Conservation (phyloP, 2,329 filamentous ascomycete species). For the Nigrograna mackinnonii region DNA sequence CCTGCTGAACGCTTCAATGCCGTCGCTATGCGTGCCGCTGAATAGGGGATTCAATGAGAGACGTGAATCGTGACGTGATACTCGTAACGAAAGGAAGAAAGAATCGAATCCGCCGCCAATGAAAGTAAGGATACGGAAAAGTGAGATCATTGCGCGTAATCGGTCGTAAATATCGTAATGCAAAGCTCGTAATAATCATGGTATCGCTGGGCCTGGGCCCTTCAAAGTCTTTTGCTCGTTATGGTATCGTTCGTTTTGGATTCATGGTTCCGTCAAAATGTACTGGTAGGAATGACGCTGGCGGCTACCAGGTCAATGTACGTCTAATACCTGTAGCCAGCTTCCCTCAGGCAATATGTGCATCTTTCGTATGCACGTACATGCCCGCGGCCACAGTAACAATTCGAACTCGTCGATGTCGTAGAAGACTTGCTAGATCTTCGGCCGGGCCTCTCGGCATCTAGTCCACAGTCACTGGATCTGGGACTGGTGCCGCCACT, state of each 20-base stretch:
- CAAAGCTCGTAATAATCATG: conserved; percentile 21
- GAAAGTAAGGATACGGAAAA: conserved; percentile 7
- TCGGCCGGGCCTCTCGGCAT: conserved; percentile 31
- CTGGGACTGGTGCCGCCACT: conserved; percentile 61
- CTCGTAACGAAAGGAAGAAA: conserved; percentile 8
- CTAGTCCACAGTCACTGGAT: conserved; percentile 50
- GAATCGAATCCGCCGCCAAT: too few species aligned
- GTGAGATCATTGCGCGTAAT: conserved; percentile 3
- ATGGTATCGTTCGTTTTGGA: conserved; percentile 20
- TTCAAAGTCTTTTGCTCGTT: conserved; percentile 34
- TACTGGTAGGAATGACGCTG: conserved; percentile 6
- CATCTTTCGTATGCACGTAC: conserved; percentile 49
- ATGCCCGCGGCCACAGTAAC: conserved; percentile 42
- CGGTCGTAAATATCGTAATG: conserved; percentile 6
- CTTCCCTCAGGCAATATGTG: conserved; percentile 45
- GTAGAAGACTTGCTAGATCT: conserved; percentile 38
- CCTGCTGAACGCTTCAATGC: conserved; percentile 40
- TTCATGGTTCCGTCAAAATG: too few species aligned
- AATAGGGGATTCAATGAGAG: conserved; percentile 21
- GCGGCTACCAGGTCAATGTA: conserved; percentile 2
- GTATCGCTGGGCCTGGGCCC: conserved; percentile 42
- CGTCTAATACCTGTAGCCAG: conserved; percentile 38
- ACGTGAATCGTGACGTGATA: conserved; percentile 13
- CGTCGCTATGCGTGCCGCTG: conserved; percentile 38
- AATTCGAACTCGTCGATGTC: conserved; percentile 21